phyloP scores from a whole-genome alignment of 2,329 filamentous ascomycete species.

The Chrysoporthe deuterocubensis region DNA sequence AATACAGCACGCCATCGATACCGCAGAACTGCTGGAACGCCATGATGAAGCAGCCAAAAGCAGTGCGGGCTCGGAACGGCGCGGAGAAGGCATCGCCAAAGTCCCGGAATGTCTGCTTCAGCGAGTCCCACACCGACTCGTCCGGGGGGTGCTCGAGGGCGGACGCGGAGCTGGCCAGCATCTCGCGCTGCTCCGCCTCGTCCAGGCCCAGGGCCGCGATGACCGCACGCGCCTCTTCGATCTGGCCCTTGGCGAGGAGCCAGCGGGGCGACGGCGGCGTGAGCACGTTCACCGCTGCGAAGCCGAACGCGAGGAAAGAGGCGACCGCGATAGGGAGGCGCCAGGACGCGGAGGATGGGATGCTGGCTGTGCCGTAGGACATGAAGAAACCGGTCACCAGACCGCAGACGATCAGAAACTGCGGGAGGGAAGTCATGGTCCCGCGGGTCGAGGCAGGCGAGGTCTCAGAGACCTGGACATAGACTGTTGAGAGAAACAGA shows the following conservation, averaged over 20 bases:
- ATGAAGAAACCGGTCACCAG: slow-evolving; percentile 62
- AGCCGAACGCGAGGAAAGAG: slow-evolving; percentile 40
- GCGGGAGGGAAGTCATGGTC: slow-evolving; percentile 55
- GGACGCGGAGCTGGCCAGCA: slow-evolving; percentile 33
- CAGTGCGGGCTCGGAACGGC: slow-evolving; percentile 48
- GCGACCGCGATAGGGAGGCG: slow-evolving; percentile 53
- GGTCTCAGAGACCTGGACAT: slow-evolving; percentile 62
- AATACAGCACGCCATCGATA: slow-evolving; percentile 66
- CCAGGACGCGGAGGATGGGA: slow-evolving; percentile 57
- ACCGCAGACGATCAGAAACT: slow-evolving; percentile 56
- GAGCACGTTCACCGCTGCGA: slow-evolving; percentile 37
- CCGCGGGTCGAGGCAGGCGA: slow-evolving; percentile 56
- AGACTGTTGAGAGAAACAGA: slow-evolving; percentile 56
- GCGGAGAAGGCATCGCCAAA: slow-evolving; percentile 37
- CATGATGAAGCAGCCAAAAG: slow-evolving; percentile 61
- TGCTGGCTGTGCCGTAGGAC: slow-evolving; percentile 58
- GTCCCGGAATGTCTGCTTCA: slow-evolving; percentile 15
- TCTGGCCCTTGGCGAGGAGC: slow-evolving; percentile 50
- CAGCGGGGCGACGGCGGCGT: slow-evolving; percentile 60
- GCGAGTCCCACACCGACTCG: slow-evolving; percentile 28
- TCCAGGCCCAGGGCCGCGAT: slow-evolving; percentile 48
- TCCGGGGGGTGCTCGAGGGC: slow-evolving; percentile 36
- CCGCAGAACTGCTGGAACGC: slow-evolving; percentile 63
- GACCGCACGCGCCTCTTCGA: slow-evolving; percentile 47
- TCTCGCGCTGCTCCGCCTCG: slow-evolving; percentile 48